Evolutionary conservation across 306 rosid genomes (phyloP).

Genomic region (Vigna mungo): DNA sequence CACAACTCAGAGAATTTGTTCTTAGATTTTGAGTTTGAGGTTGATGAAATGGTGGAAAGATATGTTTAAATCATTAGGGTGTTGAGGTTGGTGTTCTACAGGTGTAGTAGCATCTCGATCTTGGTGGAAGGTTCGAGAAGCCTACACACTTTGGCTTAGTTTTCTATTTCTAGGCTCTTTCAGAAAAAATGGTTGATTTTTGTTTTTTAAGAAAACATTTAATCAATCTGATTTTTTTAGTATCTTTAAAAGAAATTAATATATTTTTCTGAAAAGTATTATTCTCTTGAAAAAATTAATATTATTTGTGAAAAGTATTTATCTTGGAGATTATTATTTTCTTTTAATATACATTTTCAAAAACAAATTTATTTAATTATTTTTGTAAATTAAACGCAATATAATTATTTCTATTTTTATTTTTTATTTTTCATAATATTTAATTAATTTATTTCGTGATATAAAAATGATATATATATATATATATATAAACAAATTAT

Average conservation of each 20-base stretch:
- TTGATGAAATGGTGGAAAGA: not conserved
- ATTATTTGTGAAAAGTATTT: not conserved
- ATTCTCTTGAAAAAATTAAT: no score
- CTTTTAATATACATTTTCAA: no score
- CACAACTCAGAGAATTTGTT: not conserved
- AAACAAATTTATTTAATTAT: no score
- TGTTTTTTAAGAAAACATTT: not conserved
- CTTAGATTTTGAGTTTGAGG: not conserved
- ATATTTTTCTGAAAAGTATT: not conserved
- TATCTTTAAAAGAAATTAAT: no score
- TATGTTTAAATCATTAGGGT: not conserved
- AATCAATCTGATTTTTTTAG: no score
- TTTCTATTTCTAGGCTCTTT: conserved; percentile 9
- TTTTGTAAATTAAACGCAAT: no score
- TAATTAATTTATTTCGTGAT: no score
- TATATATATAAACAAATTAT: no score
- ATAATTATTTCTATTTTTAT: no score
- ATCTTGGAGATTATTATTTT: no score
- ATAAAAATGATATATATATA: no score
- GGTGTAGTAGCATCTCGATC: conserved; percentile 15
- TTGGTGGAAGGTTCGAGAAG: conserved; percentile 56
- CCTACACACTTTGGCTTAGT: not conserved
- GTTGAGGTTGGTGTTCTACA: not conserved
- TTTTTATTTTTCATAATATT: no score
- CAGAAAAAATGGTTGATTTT: not conserved